These are phyloP conservation scores for Panaeolus papilionaceus DNA, from an alignment of 768 basidiomycete species.

Conservation along the genomic window DNA sequence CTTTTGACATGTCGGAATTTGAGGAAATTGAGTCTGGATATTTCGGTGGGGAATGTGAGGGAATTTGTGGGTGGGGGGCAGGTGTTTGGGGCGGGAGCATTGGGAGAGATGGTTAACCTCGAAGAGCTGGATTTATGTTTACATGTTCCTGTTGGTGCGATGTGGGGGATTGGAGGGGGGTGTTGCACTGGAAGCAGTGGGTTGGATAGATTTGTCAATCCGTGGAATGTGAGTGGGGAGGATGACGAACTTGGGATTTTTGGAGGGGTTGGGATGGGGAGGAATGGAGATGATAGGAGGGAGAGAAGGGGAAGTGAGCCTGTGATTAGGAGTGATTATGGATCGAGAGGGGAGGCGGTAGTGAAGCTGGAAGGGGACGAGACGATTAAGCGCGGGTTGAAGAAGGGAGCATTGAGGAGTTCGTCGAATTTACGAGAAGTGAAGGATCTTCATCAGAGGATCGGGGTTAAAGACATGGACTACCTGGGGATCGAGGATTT, in stretches of 20 bases:
- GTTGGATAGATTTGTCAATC: not conserved
- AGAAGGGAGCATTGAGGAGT: not conserved
- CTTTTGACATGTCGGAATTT: not conserved
- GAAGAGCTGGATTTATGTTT: conserved; percentile 9
- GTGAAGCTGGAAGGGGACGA: too few species aligned
- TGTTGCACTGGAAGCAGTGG: not conserved
- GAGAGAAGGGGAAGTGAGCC: conserved; percentile 8
- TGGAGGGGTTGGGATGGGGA: not conserved
- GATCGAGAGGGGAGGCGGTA: not conserved
- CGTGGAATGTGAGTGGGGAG: not conserved
- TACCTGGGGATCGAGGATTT: not conserved
- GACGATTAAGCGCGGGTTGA: not conserved
- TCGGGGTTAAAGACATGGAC: not conserved
- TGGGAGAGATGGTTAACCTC: not conserved
- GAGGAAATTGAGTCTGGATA: conserved; percentile 5
- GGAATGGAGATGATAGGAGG: not conserved
- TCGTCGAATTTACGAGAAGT: not conserved
- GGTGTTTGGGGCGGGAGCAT: not conserved
- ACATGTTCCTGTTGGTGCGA: not conserved
- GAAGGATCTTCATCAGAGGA: not conserved
- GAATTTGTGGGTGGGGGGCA: not conserved
- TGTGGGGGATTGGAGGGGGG: not conserved
- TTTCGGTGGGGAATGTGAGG: not conserved
- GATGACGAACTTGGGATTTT: not conserved
- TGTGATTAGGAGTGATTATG: not conserved